phyloP scores from a whole-genome alignment of 768 basidiomycete species.

The Gymnopilus dilepis region DNA sequence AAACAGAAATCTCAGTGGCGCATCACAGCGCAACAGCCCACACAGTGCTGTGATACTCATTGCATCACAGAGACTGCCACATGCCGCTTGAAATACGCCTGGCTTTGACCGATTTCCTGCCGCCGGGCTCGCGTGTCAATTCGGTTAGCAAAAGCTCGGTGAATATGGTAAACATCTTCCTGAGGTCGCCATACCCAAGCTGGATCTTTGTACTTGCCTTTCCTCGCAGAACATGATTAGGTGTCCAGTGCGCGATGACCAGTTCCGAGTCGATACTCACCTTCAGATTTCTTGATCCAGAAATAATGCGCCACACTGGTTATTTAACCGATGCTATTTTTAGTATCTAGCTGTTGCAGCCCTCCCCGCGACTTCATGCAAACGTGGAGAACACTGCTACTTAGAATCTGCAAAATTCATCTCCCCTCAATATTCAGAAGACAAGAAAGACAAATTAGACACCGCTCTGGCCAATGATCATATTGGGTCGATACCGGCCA shows the following conservation, averaged over 20 bases:
- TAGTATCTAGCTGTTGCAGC: not conserved
- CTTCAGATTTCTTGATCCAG: not conserved
- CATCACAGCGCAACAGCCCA: not conserved
- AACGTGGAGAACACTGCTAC: no score
- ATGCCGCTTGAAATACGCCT: not conserved
- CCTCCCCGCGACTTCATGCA: no score
- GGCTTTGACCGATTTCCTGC: not conserved
- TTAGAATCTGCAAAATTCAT: no score
- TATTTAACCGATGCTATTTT: slow-evolving; percentile 1
- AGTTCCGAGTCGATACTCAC: no score
- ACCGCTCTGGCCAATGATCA: not conserved
- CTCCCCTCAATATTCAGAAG: no score
- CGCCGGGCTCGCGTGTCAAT: not conserved
- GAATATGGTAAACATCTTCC: not conserved
- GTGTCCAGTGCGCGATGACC: no score
- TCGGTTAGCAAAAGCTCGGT: not conserved
- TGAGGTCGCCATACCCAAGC: no score
- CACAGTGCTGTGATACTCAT: not conserved
- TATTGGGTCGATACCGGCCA: not conserved
- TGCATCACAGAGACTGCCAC: not conserved
- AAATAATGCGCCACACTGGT: slow-evolving; percentile 2
- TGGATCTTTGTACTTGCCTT: no score
- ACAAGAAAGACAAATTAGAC: no score
- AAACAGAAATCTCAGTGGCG: not conserved
- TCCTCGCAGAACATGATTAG: no score